These are phyloP conservation scores for Choanephora cucurbitarum DNA, from an alignment of 371 early-diverging fungal genomes.

Conservation along the genomic window DNA sequence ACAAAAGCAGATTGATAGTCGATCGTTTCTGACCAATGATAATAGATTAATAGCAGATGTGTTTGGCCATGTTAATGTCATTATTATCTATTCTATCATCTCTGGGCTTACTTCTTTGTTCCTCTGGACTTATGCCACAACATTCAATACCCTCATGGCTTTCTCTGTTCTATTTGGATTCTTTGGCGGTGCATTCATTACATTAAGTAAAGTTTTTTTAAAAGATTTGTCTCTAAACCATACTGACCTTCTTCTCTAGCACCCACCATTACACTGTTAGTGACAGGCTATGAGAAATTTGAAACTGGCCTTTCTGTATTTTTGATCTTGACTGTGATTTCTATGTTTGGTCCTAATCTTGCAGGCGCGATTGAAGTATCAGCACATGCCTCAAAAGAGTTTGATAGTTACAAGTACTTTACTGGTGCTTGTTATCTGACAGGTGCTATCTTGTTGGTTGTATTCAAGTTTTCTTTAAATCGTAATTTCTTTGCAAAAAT, in stretches of 20 bases:
- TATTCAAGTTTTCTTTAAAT: constrained; percentile 25
- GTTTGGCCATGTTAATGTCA: constrained; percentile 44
- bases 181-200: constrained; percentile 38
- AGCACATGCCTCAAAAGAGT: constrained; percentile 7
- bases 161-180: constrained; percentile 42
- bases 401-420: constrained; percentile 37
- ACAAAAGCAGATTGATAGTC: background rate
- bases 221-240: background rate
- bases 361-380: constrained; percentile 29
- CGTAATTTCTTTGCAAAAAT: constrained; percentile 19
- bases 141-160: constrained; percentile 30
- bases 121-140: constrained; percentile 49
- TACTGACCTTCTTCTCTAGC: constrained; percentile 5
- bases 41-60: constrained; percentile 28
- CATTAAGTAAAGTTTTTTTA: constrained; percentile 25
- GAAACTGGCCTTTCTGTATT: constrained; percentile 33
- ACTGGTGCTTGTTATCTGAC: constrained; percentile 34
- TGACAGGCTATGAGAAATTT: constrained; percentile 34
- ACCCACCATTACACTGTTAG: constrained; percentile 32
- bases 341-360: constrained; percentile 40
- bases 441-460: constrained; percentile 19
- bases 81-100: constrained; percentile 29
- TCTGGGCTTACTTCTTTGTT: constrained; percentile 32
- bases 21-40: background rate
- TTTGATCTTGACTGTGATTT: constrained; percentile 21